Evolutionary conservation across 345 rosid species (phyloP), one percentile per base, ranked within the genome.

Genomic region (Syzygium aromaticum): DNA sequence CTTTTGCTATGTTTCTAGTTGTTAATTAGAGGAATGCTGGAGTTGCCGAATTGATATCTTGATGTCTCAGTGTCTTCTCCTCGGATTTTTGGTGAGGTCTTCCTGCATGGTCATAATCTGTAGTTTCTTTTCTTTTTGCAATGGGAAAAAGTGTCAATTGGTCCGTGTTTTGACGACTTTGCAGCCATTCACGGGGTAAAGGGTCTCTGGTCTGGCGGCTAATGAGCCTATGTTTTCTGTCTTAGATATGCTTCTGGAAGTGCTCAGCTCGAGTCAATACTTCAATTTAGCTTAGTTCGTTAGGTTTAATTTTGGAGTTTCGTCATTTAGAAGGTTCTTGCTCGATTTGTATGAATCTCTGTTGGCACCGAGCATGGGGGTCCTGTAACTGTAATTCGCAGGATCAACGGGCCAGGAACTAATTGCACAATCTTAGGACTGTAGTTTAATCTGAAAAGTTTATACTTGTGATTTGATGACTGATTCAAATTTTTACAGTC

Each of bases 401-500:
- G 43, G 78, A 33, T 67, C 78, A 19, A 67, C 43, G 10, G 23
- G 25, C 21, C 23, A 0, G 78, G 78, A 33, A 67, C 78, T 67
- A 33, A 33, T 67, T 67, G 78, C 78, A 67, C 7, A 2, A 67
- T 40, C 46, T 33, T 33, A 17, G 1, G 78, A 4, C 1, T 67
- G 43, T 7, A 67, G 78, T 33, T 33, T 67, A 51, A 30, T 73
- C 30, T 87, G 77, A 46, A 43, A 85, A 6, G 14, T 59, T 59
- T 38, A 38, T 25, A 57, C 61, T 15, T 87, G 73, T 86, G 85
- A 77, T 63, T 88, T 54, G 86, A 38, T 25, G 16, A 51, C 57
- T 85, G 51, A 30, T 38, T 84, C 6, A 82, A 49, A 52, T 30
- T 38, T 90, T 67, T 89, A 30, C 93, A 96, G 98, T 94, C 93